Conservation (phyloP, 805 yeast species). For the Cyberlindnera xylosilytica region DNA sequence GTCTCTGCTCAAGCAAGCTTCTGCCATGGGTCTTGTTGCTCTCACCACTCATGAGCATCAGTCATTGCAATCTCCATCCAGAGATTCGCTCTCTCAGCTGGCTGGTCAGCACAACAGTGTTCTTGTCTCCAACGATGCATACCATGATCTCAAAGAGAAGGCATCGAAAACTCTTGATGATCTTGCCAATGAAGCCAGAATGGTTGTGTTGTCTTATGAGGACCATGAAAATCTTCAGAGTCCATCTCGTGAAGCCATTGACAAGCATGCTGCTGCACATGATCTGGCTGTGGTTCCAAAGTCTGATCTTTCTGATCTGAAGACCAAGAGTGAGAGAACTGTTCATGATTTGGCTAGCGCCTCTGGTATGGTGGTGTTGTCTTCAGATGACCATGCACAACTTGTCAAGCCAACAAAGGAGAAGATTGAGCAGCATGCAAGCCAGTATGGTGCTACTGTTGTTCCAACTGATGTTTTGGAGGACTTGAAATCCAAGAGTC, state of each 20-base stretch:
- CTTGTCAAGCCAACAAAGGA: slow-evolving; percentile 18
- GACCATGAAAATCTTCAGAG: slow-evolving; percentile 16
- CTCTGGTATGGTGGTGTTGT: slow-evolving; percentile 25
- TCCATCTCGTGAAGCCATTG: slow-evolving; percentile 12
- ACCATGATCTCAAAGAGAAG: slow-evolving; percentile 6
- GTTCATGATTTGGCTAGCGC: slow-evolving; percentile 22
- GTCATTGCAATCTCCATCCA: slow-evolving; percentile 10
- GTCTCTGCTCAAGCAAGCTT: slow-evolving; percentile 13
- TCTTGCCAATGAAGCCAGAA: slow-evolving; percentile 20
- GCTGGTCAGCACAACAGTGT: slow-evolving; percentile 11
- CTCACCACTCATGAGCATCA: slow-evolving; percentile 11
- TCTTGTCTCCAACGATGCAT: slow-evolving; percentile 18
- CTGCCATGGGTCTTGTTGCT: slow-evolving; percentile 15
- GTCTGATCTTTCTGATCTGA: background rate
- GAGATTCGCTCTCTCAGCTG: slow-evolving; percentile 6
- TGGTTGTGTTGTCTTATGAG: slow-evolving; percentile 12
- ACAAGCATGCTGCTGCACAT: slow-evolving; percentile 12
- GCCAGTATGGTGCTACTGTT: slow-evolving; percentile 4
- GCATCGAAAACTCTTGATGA: slow-evolving; percentile 23
- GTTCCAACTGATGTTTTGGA: slow-evolving; percentile 7
- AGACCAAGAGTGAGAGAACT: slow-evolving; percentile 10
- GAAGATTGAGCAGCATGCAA: slow-evolving; percentile 8
- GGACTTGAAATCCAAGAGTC: slow-evolving; percentile 14
- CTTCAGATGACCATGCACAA: slow-evolving; percentile 18
- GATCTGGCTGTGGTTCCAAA: background rate